Percentiles rank a stretch among this genome's conserved stretches.
Evolutionary conservation across 495 filamentous ascomycete species (phyloP).

Genomic region (Staphylotrichum tortipilum): DNA sequence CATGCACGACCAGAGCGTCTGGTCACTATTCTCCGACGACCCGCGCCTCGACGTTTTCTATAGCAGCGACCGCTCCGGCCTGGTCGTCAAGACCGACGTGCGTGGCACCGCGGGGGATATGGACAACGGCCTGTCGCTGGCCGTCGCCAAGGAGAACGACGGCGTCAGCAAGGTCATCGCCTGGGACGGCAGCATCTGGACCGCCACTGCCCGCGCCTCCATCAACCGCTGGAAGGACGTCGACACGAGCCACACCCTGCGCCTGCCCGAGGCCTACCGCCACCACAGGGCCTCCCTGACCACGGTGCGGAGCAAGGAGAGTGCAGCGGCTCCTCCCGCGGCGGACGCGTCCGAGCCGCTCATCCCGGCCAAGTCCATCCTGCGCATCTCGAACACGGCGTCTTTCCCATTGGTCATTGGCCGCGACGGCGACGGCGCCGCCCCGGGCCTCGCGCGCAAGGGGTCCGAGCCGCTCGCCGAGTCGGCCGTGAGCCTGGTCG

Average conservation of each 20-base stretch:
- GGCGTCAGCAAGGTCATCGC: slow-evolving; percentile 79
- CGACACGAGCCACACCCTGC: slow-evolving; percentile 53
- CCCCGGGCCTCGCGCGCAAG: slow-evolving; percentile 43
- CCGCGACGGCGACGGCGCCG: slow-evolving; percentile 34
- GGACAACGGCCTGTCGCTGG: slow-evolving; percentile 83
- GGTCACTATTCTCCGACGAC: slow-evolving; percentile 87
- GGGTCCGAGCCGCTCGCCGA: slow-evolving; percentile 55
- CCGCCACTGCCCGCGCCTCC: slow-evolving; percentile 83
- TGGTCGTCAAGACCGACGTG: slow-evolving; percentile 91
- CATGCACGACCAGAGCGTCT: slow-evolving; percentile 98
- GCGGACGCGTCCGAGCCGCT: slow-evolving; percentile 46
- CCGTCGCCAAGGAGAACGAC: slow-evolving; percentile 83
- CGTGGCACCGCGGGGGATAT: slow-evolving; percentile 60
- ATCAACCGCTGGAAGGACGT: slow-evolving; percentile 92
- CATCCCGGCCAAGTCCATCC: slow-evolving; percentile 65
- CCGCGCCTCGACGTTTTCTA: slow-evolving; percentile 83
- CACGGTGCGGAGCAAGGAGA: slow-evolving; percentile 28
- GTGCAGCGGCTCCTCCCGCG: slow-evolving; percentile 26
- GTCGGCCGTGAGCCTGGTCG: slow-evolving; percentile 43
- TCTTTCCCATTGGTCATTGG: slow-evolving; percentile 49
- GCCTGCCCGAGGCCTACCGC: slow-evolving; percentile 46
- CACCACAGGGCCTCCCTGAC: slow-evolving; percentile 47
- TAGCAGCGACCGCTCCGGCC: slow-evolving; percentile 80
- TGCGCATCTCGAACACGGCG: slow-evolving; percentile 78
- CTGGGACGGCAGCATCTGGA: slow-evolving; percentile 80